Conservation (phyloP, 768 basidiomycete genomes). For the Daedaleopsis nitida region DNA sequence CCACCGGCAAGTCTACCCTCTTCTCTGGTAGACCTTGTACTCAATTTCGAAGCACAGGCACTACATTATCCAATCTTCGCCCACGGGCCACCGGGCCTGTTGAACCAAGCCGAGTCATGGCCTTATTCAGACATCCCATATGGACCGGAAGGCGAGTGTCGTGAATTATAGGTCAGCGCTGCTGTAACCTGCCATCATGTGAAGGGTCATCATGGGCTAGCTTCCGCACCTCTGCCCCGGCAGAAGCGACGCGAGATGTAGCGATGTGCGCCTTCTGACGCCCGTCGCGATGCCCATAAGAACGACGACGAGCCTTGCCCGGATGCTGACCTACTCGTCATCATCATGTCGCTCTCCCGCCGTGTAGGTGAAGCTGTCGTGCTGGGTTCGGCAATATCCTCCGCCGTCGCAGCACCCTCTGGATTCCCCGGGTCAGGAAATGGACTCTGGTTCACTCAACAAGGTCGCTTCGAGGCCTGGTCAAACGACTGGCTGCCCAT, state of each 20-base stretch:
- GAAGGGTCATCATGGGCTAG: constrained; percentile 3
- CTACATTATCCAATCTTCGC: constrained; percentile 4
- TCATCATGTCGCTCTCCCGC: constrained; percentile 10
- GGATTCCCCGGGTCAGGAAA: constrained; percentile 76
- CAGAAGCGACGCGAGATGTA: neutral
- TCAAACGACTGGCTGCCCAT: constrained; percentile 63
- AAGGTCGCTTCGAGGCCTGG: constrained; percentile 51
- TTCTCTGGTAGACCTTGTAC: neutral
- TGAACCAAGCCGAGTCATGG: constrained; percentile 5
- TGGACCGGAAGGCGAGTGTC: constrained; percentile 11
- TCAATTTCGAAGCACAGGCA: neutral
- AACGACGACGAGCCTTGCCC: neutral
- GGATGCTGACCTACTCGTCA: constrained; percentile 1
- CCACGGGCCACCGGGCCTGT: constrained; percentile 11
- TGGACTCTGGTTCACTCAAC: constrained; percentile 67
- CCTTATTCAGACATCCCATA: constrained; percentile 1
- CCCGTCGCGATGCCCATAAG: neutral
- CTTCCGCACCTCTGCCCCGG: constrained; percentile 1
- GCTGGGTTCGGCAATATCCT: constrained; percentile 4
- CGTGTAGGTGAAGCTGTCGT: constrained; percentile 7
- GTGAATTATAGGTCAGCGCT: neutral
- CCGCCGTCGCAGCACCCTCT: constrained; percentile 31
- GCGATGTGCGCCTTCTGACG: neutral
- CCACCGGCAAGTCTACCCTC: constrained; percentile 6
- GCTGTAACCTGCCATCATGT: constrained; percentile 1